A percentile compares a stretch with the other conserved stretches of the same genome.
Evolutionary conservation across 2,329 filamentous ascomycete species (phyloP).

Genomic region (Trichoderma aggressivum): DNA sequence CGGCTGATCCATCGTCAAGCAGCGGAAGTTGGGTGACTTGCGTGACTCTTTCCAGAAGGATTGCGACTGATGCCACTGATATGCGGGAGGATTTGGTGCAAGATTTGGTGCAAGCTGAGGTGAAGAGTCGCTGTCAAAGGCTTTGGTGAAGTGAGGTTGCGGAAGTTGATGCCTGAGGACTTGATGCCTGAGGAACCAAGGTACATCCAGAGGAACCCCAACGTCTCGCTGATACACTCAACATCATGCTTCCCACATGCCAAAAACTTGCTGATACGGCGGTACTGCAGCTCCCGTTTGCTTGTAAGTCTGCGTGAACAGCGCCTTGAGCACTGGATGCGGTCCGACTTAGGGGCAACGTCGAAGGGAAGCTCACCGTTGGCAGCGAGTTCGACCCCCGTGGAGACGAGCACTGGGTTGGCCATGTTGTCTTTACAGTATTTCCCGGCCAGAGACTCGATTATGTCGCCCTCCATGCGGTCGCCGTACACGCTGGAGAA

Average conservation of each 20-base stretch:
- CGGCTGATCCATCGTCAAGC: not conserved
- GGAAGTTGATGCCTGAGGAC: not conserved
- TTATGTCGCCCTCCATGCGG: not conserved
- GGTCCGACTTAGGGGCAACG: not conserved
- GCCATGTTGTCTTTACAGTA: conserved; percentile 21
- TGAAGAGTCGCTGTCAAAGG: not conserved
- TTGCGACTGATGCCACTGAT: not conserved
- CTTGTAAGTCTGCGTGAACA: not conserved
- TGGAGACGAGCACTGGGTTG: conserved; percentile 25
- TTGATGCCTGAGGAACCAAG: not conserved
- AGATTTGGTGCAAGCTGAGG: not conserved
- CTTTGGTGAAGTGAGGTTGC: not conserved
- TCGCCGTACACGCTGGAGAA: conserved; percentile 25
- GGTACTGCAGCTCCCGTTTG: not conserved
- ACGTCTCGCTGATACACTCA: not conserved
- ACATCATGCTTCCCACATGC: not conserved
- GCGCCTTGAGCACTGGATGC: conserved; percentile 4
- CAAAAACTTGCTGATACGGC: not conserved
- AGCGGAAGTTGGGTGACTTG: not conserved
- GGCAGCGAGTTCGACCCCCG: conserved; percentile 20
- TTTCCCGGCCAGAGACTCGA: not conserved
- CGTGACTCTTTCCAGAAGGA: not conserved
- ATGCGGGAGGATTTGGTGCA: not conserved
- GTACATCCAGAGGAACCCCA: not conserved
- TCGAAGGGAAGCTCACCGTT: not conserved